Evolutionary conservation across 1,284 basidiomycete species (phyloP), one percentile per base, ranked within the genome.

Genomic region (Hymenochaete sp.): DNA sequence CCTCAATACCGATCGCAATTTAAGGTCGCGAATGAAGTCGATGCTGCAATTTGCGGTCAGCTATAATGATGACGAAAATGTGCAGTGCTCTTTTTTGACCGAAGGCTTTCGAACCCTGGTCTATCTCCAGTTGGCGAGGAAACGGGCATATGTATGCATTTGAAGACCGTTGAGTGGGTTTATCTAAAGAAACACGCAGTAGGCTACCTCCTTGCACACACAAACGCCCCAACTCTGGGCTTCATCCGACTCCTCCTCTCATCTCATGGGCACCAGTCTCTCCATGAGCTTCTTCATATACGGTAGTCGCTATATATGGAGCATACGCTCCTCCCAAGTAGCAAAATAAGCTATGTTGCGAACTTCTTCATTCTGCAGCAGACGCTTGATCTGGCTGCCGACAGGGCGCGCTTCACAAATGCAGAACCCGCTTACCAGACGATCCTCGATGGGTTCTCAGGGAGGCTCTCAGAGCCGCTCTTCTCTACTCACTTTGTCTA

Each of bases 401-500:
- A 22, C 38, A 78, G 68, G 82, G 82, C n/a, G n/a, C n/a, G n/a
- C n/a, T n/a, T n/a, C 5, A 63, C 72, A 13, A 59, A 62, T 31
- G 72, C 72, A 3, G 73, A 81, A 31, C 59, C 72, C 3, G 77
- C 82, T 0, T 90, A 91, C 58, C 83, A 88, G 61, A 65, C 93
- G 48, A 79, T 96, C 48, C 87, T 85, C 57, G 86, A 92, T 55
- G 88, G 93, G 61, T 71, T 93, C 40, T 62, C 70, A 45, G 74
- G 93, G 26, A 90, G 93, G 61, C 89, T 88, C 7, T 81, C 74
- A 24, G 81, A 80, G 1, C 67, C 76, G 27, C 67, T 90, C 52
- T 97, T 96, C 65, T 69, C 97, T 22, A 93, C 93, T 0, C 87
- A 83, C 2, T 77, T 77, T 52, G 75, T 77, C 14, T 69, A 76